Evolutionary conservation across 345 rosid genomes (phyloP).

Genomic region (Heritiera littoralis): DNA sequence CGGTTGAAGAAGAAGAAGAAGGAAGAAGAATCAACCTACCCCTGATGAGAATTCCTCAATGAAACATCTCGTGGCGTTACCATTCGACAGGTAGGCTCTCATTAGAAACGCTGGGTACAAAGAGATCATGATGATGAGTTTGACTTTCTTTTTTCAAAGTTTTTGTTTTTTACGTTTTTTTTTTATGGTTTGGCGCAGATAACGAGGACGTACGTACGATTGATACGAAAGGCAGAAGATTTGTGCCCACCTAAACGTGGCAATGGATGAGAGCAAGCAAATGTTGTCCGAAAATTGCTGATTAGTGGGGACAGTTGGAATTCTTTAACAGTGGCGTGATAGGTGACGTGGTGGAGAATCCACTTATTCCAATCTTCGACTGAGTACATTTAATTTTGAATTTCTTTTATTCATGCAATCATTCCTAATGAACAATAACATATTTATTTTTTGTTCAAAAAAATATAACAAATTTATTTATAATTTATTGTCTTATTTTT

Average conservation of each 20-base stretch:
- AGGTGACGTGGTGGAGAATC: no score
- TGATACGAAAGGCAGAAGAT: not conserved
- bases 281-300: no score
- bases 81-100: not conserved
- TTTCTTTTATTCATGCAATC: no score
- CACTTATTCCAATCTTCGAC: no score
- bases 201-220: constrained; percentile 11
- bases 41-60: not conserved
- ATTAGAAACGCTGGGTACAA: no score
- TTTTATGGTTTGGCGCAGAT: not conserved
- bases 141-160: no score
- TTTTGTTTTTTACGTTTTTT: no score
- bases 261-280: not conserved
- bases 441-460: no score
- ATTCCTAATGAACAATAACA: no score
- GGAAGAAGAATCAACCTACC: constrained; percentile 35
- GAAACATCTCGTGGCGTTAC: constrained; percentile 25
- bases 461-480: no score
- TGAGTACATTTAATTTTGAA: no score
- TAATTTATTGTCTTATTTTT: no score
- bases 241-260: not conserved
- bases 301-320: not conserved
- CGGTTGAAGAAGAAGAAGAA: not conserved
- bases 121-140: not conserved
- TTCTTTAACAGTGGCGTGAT: not conserved